phyloP scores from a whole-genome alignment of 2,329 filamentous ascomycete genomes.

The Diaporthe velutina region DNA sequence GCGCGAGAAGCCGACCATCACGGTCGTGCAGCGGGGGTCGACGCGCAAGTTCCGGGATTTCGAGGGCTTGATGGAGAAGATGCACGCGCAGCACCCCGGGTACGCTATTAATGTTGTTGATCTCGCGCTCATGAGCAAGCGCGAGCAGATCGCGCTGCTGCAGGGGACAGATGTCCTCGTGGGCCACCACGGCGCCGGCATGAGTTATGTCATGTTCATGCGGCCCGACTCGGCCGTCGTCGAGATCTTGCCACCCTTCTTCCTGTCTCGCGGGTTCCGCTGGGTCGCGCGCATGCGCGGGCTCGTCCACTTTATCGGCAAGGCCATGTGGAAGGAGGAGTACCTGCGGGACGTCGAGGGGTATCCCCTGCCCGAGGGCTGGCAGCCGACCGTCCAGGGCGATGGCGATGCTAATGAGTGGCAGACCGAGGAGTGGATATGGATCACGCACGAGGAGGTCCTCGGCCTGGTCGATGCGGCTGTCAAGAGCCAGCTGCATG shows the following conservation, averaged over 20 bases:
- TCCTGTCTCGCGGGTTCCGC: slow-evolving; percentile 31
- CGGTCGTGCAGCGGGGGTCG: slow-evolving; percentile 22
- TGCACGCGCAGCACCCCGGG: slow-evolving; percentile 14
- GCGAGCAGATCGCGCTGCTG: slow-evolving; percentile 42
- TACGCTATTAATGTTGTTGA: slow-evolving; percentile 41
- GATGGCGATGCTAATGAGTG: slow-evolving; percentile 32
- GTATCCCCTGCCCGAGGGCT: slow-evolving; percentile 22
- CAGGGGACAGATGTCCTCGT: slow-evolving; percentile 42
- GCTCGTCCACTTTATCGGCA: slow-evolving; percentile 32
- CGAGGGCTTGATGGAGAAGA: not conserved
- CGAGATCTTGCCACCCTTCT: slow-evolving; percentile 37
- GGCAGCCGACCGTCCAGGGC: slow-evolving; percentile 20
- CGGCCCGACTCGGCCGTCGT: slow-evolving; percentile 41
- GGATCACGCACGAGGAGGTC: slow-evolving; percentile 42
- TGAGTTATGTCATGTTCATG: slow-evolving; percentile 45
- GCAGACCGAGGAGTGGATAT: slow-evolving; percentile 42
- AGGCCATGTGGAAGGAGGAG: slow-evolving; percentile 36
- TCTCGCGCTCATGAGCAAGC: slow-evolving; percentile 39
- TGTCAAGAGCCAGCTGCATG: slow-evolving; percentile 33
- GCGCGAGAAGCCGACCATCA: slow-evolving; percentile 11
- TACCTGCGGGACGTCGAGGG: slow-evolving; percentile 29
- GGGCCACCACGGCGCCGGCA: slow-evolving; percentile 43
- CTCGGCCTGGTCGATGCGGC: slow-evolving; percentile 39
- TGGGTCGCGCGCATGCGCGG: slow-evolving; percentile 37
- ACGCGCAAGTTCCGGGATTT: slow-evolving; percentile 30